A percentile compares a stretch with the other conserved stretches of the same genome.
These are phyloP conservation scores for Suillus subalutaceus DNA, from an alignment of 768 basidiomycete species.

Conservation along the genomic window DNA sequence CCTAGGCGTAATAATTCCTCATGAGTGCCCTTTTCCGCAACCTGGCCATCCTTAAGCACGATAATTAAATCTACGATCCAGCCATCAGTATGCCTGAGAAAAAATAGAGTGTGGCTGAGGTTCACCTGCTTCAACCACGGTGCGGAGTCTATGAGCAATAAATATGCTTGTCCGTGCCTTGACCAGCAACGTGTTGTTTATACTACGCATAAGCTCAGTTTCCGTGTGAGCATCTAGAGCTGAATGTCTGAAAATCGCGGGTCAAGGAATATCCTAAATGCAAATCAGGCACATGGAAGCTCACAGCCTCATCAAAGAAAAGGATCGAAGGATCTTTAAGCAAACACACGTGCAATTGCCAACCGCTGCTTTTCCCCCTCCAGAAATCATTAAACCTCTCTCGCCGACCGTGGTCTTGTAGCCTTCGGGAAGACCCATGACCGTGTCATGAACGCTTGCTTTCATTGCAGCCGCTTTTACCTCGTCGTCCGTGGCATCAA, in stretches of 20 bases:
- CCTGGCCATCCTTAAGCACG: conserved; percentile 87
- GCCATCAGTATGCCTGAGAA: neutral
- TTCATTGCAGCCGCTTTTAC: conserved; percentile 81
- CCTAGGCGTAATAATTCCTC: conserved; percentile 74
- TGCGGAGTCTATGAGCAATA: conserved; percentile 91
- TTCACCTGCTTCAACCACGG: conserved; percentile 86
- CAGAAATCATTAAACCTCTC: conserved; percentile 96
- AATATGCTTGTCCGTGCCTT: conserved; percentile 92
- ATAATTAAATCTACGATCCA: conserved; percentile 77
- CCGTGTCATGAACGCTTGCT: conserved; percentile 85
- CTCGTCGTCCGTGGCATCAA: conserved; percentile 88
- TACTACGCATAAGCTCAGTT: conserved; percentile 91
- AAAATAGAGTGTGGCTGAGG: conserved; percentile 12
- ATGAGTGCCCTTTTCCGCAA: conserved; percentile 93
- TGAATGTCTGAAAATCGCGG: conserved; percentile 67
- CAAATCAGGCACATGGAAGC: conserved; percentile 34
- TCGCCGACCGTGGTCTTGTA: conserved; percentile 95
- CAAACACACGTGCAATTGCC: conserved; percentile 89
- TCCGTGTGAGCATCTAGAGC: conserved; percentile 96
- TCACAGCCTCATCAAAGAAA: conserved; percentile 97
- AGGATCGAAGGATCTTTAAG: conserved; percentile 94
- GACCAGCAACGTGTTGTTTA: conserved; percentile 76
- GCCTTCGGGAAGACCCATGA: conserved; percentile 80
- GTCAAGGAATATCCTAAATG: conserved; percentile 12
- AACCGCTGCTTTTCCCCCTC: conserved; percentile 97